A percentile compares a stretch with the other conserved stretches of the same genome.
Conservation (phyloP, 2,329 filamentous ascomycete species). For the Monilinia fructicola region DNA sequence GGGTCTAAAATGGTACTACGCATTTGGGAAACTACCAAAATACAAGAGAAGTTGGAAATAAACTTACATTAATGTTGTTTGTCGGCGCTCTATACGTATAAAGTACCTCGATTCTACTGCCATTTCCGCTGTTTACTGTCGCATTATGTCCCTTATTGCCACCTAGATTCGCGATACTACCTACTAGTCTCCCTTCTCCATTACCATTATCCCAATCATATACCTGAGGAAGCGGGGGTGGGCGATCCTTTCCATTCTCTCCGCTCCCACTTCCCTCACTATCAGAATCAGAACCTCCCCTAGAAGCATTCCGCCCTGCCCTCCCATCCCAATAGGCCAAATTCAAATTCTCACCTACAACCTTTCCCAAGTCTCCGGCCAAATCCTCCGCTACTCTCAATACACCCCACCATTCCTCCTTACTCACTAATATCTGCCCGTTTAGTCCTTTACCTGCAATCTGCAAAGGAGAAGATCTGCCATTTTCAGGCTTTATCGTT, state of each 20-base stretch:
- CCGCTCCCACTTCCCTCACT: background rate
- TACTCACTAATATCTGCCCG: slow-evolving; percentile 56
- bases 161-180: slow-evolving; percentile 13
- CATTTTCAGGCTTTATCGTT: slow-evolving; percentile 40
- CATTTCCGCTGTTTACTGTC: slow-evolving; percentile 16
- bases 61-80: slow-evolving; percentile 36
- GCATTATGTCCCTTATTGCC: slow-evolving; percentile 27
- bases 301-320: slow-evolving; percentile 15
- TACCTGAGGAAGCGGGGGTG: background rate
- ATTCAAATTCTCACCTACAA: slow-evolving; percentile 62
- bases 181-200: slow-evolving; percentile 17
- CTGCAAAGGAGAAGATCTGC: slow-evolving; percentile 27
- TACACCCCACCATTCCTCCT: slow-evolving; percentile 65
- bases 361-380: slow-evolving; percentile 65
- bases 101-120: slow-evolving; percentile 30
- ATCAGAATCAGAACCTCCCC: background rate
- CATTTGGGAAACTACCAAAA: background rate
- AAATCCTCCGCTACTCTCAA: slow-evolving; percentile 67
- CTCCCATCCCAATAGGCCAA: slow-evolving; percentile 35
- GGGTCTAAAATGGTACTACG: background rate
- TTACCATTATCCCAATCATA: slow-evolving; percentile 7
- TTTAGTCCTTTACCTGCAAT: slow-evolving; percentile 39
- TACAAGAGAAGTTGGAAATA: background rate
- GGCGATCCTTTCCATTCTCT: background rate
- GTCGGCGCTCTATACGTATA: slow-evolving; percentile 37